phyloP scores from a whole-genome alignment of 192 early-diverging fungal species.

The Backusella sp. region DNA sequence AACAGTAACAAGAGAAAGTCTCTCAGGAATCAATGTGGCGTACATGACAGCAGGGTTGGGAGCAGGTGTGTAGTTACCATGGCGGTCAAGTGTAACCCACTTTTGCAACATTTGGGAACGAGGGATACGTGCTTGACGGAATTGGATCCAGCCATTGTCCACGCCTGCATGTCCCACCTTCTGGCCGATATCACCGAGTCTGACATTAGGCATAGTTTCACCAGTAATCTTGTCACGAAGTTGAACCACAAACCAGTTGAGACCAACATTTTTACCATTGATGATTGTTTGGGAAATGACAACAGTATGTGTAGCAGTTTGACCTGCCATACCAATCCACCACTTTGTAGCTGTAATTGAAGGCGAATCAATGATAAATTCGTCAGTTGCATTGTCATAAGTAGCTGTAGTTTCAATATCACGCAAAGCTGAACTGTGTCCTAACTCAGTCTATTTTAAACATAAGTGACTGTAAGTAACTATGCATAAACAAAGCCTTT shows the following conservation, averaged over 20 bases:
- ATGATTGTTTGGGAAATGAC: constrained; percentile 60
- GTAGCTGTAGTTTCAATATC: constrained; percentile 68
- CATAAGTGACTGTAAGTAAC: not conserved
- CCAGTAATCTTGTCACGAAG: constrained; percentile 55
- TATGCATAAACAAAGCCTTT: not conserved
- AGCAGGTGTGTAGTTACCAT: constrained; percentile 52
- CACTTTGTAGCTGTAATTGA: constrained; percentile 61
- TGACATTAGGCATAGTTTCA: constrained; percentile 50
- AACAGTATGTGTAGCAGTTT: constrained; percentile 70
- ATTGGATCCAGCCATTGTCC: constrained; percentile 74
- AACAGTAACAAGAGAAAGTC: constrained; percentile 49
- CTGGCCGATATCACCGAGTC: constrained; percentile 58
- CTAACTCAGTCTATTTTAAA: constrained; percentile 55
- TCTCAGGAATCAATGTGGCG: constrained; percentile 62
- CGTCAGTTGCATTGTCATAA: constrained; percentile 52
- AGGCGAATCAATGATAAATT: constrained; percentile 63
- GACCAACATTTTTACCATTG: constrained; percentile 54
- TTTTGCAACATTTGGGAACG: constrained; percentile 55
- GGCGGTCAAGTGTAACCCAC: constrained; percentile 50
- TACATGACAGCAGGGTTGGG: constrained; percentile 58
- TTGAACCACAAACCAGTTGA: constrained; percentile 70
- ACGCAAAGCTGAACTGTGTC: constrained; percentile 58
- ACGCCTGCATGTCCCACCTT: constrained; percentile 62
- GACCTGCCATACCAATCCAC: constrained; percentile 67
- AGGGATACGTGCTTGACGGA: constrained; percentile 49